Conservation (phyloP, 192 early-diverging fungal genomes). For the Gonapodya prolifera region DNA sequence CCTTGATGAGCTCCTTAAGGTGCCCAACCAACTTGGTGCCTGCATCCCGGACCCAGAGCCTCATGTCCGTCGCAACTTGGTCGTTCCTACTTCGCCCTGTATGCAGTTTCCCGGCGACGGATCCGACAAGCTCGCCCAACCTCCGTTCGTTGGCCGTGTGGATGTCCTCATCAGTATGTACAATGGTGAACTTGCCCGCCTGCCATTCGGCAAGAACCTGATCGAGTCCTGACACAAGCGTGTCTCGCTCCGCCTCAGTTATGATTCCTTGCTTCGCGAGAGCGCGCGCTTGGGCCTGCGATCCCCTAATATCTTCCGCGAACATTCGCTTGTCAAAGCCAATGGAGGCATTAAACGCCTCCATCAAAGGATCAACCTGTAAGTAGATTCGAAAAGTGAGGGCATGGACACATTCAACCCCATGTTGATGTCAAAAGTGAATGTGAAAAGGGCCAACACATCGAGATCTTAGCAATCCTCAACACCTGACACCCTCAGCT, state of each 20-base stretch:
- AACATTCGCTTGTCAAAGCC: conserved; percentile 88
- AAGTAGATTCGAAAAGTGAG: background rate
- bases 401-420: background rate
- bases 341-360: conserved; percentile 90
- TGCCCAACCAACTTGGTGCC: conserved; percentile 42
- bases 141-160: conserved; percentile 98
- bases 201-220: conserved; percentile 75
- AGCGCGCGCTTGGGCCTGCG: conserved; percentile 80
- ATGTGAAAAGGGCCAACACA: no score
- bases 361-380: conserved; percentile 87
- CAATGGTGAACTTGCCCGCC: conserved; percentile 49
- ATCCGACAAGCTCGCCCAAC: conserved; percentile 80
- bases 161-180: conserved; percentile 88
- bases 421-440: no score
- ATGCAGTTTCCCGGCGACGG: conserved; percentile 90
- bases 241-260: conserved; percentile 54
- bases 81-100: conserved; percentile 94
- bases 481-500: no score
- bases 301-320: conserved; percentile 75
- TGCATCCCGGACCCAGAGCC: conserved; percentile 84
- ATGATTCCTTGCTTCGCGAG: conserved; percentile 60
- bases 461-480: no score
- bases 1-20: conserved; percentile 64
- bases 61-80: conserved; percentile 96
- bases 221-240: conserved; percentile 61